Base-by-base conservation (phyloP, 1,284 basidiomycete genomes). In the Irpex rosettiformis region DNA sequence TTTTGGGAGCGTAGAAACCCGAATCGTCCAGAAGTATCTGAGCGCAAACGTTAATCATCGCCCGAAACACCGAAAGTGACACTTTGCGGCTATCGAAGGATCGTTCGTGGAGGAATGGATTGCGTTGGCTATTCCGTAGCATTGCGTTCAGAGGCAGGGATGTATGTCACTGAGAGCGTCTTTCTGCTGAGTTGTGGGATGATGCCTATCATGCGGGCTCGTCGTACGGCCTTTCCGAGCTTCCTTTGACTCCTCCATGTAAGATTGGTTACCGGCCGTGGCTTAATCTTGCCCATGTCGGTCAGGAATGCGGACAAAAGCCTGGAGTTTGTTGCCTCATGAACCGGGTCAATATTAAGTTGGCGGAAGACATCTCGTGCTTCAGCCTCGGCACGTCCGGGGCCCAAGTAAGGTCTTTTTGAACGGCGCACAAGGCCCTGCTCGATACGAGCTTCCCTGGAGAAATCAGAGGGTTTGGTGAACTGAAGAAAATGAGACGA, bases 121-220 rank as follows among this genome's bases (percentile, higher is more conserved):
- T 21, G 43, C 18, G 18, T 16, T 47, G 43, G 21, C 21, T 21
- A 21, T 18, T 24, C 21, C 4, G 21, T 21, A 10, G 43, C 21
- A 22, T 11, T 7, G 13, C 43, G 43, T 11, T n/a, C 43, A 11
- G 18, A n/a, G 21, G 7, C 21, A 22, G 16, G 43, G 16, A 8
- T 18, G 6, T n/a, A 45, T 8, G 43, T 8, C 21, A n/a, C 7
- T 8, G n/a, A n/a, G 18, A 45, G 43, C 43, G 21, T 22, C 53
- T 67, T 64, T 51, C 56, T 81, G 70, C 83, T 85, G 66, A 86
- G 80, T 47, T 83, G 69, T 3, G 93, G 90, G 61, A 98, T 84
- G 60, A 96, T 71, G 51, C 96, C 96, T 90, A 98, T 96, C 79
- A 89, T 91, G 73, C 93, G 92, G 56, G 96, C 93, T 58, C 96